Evolutionary conservation across 805 yeast genomes (phyloP).

Genomic region (Helenozyma rhizophorensis): DNA sequence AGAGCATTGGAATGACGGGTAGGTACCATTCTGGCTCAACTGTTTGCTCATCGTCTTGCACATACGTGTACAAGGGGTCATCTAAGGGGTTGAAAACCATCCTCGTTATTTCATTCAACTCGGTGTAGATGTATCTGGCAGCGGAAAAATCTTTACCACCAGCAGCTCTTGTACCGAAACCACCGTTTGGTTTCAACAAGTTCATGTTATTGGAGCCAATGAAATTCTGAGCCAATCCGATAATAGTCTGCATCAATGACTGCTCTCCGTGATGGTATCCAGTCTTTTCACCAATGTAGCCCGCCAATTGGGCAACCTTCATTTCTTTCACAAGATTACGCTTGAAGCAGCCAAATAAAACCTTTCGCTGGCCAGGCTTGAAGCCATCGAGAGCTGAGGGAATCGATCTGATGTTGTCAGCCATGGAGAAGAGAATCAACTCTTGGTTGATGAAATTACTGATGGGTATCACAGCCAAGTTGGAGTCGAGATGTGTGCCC

Average conservation of each 20-base stretch:
- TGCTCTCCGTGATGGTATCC: slow-evolving; percentile 96
- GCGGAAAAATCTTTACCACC: slow-evolving; percentile 99
- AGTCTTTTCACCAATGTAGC: slow-evolving; percentile 82
- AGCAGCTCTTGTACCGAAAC: slow-evolving; percentile 90
- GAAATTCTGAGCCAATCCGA: slow-evolving; percentile 92
- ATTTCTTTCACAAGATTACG: slow-evolving; percentile 72
- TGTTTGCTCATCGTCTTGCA: slow-evolving; percentile 88
- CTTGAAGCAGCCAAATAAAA: slow-evolving; percentile 81
- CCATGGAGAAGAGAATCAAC: slow-evolving; percentile 90
- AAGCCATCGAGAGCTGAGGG: slow-evolving; percentile 93
- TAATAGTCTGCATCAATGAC: slow-evolving; percentile 82
- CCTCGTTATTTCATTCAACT: slow-evolving; percentile 69
- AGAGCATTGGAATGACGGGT: slow-evolving; percentile 91
- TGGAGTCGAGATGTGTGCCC: slow-evolving; percentile 87
- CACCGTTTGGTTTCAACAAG: slow-evolving; percentile 84
- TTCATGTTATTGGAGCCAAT: slow-evolving; percentile 90
- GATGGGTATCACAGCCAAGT: slow-evolving; percentile 73
- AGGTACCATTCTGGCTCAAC: slow-evolving; percentile 96
- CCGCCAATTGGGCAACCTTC: slow-evolving; percentile 87
- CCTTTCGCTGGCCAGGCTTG: slow-evolving; percentile 96
- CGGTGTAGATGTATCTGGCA: slow-evolving; percentile 92
- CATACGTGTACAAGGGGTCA: slow-evolving; percentile 68
- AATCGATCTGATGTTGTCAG: slow-evolving; percentile 92
- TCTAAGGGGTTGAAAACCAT: slow-evolving; percentile 76
- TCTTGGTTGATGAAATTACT: slow-evolving; percentile 94